A percentile compares a stretch with the other conserved stretches of the same genome.
These are phyloP conservation scores for Trichoderma pleuroti DNA, from an alignment of 2,329 filamentous ascomycete genomes.

Conservation along the genomic window DNA sequence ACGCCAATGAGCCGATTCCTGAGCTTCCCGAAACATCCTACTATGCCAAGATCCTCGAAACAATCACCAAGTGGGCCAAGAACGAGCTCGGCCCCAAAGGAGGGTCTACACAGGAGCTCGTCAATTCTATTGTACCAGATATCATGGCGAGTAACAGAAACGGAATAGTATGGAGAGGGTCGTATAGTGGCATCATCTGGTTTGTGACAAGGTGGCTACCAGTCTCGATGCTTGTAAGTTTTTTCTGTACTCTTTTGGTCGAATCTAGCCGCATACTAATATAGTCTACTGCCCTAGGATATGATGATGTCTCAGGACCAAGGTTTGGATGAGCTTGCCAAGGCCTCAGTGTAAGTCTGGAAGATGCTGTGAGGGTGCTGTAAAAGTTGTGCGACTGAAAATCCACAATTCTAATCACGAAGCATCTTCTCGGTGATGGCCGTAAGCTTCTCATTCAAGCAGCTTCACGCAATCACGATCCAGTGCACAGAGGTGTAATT, in stretches of 20 bases:
- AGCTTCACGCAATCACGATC: not conserved
- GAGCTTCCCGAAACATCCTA: slow-evolving; percentile 6
- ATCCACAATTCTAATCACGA: not conserved
- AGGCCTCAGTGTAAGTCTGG: not conserved
- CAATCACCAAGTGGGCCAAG: slow-evolving; percentile 15
- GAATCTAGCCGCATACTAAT: not conserved
- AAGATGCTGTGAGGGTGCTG: not conserved
- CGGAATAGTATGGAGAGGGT: slow-evolving; percentile 10
- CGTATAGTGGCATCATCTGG: not conserved
- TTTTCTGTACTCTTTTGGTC: not conserved
- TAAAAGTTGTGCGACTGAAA: not conserved
- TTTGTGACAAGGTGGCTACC: slow-evolving; percentile 17
- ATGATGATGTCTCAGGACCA: slow-evolving; percentile 1
- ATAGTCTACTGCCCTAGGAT: not conserved
- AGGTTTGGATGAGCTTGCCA: slow-evolving; percentile 8
- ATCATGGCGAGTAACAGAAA: not conserved
- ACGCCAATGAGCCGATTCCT: slow-evolving; percentile 2
- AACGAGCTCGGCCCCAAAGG: slow-evolving; percentile 9
- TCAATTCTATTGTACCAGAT: not conserved
- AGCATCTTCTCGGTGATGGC: not conserved
- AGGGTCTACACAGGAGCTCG: not conserved
- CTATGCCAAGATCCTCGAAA: slow-evolving; percentile 1
- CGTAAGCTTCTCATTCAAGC: not conserved
- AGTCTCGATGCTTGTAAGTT: slow-evolving; percentile 5
- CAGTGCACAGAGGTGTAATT: not conserved